A percentile compares a stretch with the other conserved stretches of the same genome.
phyloP scores from a whole-genome alignment of 1,284 basidiomycete genomes.

The Apiotrichum montevideense region DNA sequence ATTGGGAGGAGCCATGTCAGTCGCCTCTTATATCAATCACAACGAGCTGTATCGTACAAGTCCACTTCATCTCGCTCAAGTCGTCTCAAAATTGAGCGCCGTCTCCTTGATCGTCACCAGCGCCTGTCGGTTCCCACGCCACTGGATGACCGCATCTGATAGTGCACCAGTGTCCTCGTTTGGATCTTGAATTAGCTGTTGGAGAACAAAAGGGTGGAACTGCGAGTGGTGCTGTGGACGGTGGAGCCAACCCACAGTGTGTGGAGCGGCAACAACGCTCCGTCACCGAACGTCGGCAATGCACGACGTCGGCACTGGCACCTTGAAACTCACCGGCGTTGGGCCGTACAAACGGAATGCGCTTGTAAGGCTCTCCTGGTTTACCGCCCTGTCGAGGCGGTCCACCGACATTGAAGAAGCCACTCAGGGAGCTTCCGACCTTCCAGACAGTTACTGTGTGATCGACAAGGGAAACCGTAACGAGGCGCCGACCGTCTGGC shows the following conservation, averaged over 20 bases:
- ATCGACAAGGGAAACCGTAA: slow-evolving; percentile 81
- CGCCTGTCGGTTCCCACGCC: slow-evolving; percentile 74
- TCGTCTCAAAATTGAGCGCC: slow-evolving; percentile 72
- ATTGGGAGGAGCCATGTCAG: too few species aligned
- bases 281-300: too few species aligned
- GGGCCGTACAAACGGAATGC: slow-evolving; percentile 59
- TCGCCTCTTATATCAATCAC: too few species aligned
- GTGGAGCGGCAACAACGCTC: too few species aligned
- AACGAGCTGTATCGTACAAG: too few species aligned
- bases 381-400: slow-evolving; percentile 80
- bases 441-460: slow-evolving; percentile 80
- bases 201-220: too few species aligned
- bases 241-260: too few species aligned
- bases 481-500: slow-evolving; percentile 81
- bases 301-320: too few species aligned
- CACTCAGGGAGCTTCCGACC: slow-evolving; percentile 74
- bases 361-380: slow-evolving; percentile 75
- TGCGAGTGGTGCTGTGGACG: too few species aligned
- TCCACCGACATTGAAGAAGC: slow-evolving; percentile 83
- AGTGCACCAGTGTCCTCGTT: slow-evolving; percentile 58
- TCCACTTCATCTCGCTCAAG: background rate
- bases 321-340: slow-evolving; percentile 46
- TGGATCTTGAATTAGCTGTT: slow-evolving; percentile 1
- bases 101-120: slow-evolving; percentile 72
- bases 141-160: slow-evolving; percentile 70